Evolutionary conservation across 2,329 filamentous ascomycete genomes (phyloP).

Genomic region (Fusarium sulawesiense): DNA sequence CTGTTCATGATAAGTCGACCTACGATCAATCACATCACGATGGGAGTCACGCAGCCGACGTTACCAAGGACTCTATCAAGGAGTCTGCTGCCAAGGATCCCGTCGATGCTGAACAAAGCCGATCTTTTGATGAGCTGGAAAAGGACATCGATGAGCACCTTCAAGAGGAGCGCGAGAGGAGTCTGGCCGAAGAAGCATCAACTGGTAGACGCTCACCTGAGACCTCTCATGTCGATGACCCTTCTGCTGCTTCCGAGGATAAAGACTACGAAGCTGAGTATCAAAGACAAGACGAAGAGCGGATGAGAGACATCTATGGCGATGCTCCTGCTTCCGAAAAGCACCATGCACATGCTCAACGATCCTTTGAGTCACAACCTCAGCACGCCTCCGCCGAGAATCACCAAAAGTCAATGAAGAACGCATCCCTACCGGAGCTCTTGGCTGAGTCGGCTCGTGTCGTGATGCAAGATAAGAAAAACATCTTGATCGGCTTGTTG

Average conservation of each 20-base stretch:
- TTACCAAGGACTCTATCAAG: slow-evolving; percentile 8
- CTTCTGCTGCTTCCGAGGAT: slow-evolving; percentile 22
- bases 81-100: slow-evolving; percentile 9
- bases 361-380: slow-evolving; percentile 8
- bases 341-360: slow-evolving; percentile 8
- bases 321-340: slow-evolving; percentile 20
- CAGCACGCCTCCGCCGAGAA: slow-evolving; percentile 37
- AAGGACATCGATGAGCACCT: slow-evolving; percentile 40
- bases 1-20: slow-evolving; percentile 12
- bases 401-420: slow-evolving; percentile 50
- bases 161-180: slow-evolving; percentile 35
- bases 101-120: slow-evolving; percentile 15
- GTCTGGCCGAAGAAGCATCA: slow-evolving; percentile 25
- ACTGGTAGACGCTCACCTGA: slow-evolving; percentile 12
- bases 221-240: slow-evolving; percentile 25
- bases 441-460: slow-evolving; percentile 65
- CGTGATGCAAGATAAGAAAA: slow-evolving; percentile 68
- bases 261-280: slow-evolving; percentile 47
- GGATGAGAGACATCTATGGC: slow-evolving; percentile 64
- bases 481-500: slow-evolving; percentile 67
- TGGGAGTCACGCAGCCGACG: slow-evolving; percentile 12
- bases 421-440: slow-evolving; percentile 64
- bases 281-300: slow-evolving; percentile 60
- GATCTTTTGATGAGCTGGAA: slow-evolving; percentile 36
- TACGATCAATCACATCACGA: slow-evolving; percentile 11